phyloP scores from a whole-genome alignment of 805 yeast species.

The Ogataea paradorogensis region DNA sequence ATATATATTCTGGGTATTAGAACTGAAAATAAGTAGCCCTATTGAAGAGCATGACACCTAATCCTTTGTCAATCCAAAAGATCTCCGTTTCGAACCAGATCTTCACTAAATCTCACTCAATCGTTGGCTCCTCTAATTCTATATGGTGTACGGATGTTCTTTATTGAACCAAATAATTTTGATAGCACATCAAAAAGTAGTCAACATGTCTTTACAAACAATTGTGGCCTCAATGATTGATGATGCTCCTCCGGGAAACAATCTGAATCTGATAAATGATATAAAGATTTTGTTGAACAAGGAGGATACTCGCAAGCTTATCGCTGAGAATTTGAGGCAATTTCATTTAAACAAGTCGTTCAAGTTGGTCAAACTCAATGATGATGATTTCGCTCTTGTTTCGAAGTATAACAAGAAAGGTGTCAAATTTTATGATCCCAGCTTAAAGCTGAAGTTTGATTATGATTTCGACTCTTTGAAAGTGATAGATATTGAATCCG shows the following conservation, averaged over 20 bases:
- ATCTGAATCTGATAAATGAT: conserved; percentile 30
- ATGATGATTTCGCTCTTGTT: conserved; percentile 35
- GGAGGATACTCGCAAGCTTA: conserved; percentile 25
- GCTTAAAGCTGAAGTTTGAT: conserved; percentile 46
- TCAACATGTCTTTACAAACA: conserved; percentile 25
- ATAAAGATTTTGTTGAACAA: conserved; percentile 28
- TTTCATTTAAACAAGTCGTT: conserved; percentile 29
- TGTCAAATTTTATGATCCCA: conserved; percentile 56
- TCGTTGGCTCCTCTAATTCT: not conserved
- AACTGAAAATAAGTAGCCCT: no score
- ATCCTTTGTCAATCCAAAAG: no score
- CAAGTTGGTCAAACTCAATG: conserved; percentile 31
- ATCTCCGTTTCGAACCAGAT: no score
- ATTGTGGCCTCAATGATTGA: conserved; percentile 35
- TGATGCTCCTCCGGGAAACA: conserved; percentile 60
- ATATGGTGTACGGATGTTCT: conserved; percentile 11
- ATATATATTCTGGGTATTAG: not conserved
- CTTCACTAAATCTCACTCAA: not conserved
- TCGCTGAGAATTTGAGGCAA: conserved; percentile 26
- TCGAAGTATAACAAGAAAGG: conserved; percentile 49
- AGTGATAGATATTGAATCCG: conserved; percentile 51
- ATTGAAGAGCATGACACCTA: no score
- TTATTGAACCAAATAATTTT: not conserved
- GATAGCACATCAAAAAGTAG: conserved; percentile 8
- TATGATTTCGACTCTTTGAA: conserved; percentile 51